phyloP scores from a whole-genome alignment of 179 eudicot genomes.

The Spergularia azorica region DNA sequence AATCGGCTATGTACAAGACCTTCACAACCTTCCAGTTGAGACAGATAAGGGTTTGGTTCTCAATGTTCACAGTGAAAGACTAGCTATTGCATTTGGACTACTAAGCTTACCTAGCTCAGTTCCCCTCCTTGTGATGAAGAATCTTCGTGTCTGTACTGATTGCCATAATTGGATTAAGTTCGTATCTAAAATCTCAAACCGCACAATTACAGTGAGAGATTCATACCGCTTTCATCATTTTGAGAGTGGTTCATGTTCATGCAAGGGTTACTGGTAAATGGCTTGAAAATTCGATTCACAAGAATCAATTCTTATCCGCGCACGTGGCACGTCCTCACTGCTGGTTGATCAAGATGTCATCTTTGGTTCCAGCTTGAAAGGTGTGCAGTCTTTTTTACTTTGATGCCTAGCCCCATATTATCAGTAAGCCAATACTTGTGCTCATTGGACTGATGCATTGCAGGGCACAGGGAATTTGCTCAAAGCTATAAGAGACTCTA shows the following conservation, averaged over 20 bases:
- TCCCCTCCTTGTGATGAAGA: slow-evolving; percentile 76
- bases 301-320: background rate
- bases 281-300: background rate
- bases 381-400: slow-evolving; percentile 9
- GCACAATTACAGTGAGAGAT: slow-evolving; percentile 78
- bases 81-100: slow-evolving; percentile 85
- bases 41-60: slow-evolving; percentile 24
- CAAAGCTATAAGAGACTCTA: background rate
- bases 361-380: background rate
- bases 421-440: background rate
- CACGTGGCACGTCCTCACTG: background rate
- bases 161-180: slow-evolving; percentile 91
- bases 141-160: slow-evolving; percentile 90
- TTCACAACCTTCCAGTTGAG: slow-evolving; percentile 22
- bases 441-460: background rate
- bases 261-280: slow-evolving; percentile 78
- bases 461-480: background rate
- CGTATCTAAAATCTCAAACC: slow-evolving; percentile 59
- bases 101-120: slow-evolving; percentile 51
- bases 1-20: slow-evolving; percentile 35
- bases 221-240: slow-evolving; percentile 92
- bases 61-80: slow-evolving; percentile 69
- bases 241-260: slow-evolving; percentile 72
- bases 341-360: slow-evolving; percentile 12
- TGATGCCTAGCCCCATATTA: background rate